Conservation (phyloP, 2,329 filamentous ascomycete genomes). For the Shiraia sp. region DNA sequence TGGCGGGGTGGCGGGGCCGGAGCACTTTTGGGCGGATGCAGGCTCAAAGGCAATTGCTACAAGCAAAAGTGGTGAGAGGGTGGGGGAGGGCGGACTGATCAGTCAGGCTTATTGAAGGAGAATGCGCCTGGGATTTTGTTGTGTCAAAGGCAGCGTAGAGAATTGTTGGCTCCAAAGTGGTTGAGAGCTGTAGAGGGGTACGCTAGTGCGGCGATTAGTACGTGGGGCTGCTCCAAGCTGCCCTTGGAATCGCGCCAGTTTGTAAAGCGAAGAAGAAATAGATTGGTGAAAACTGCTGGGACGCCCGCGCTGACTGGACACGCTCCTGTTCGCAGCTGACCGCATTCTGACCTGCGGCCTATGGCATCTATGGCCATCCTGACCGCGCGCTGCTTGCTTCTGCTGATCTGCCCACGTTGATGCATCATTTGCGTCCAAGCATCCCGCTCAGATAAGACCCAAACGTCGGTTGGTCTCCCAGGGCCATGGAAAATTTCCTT, state of each 20-base stretch:
- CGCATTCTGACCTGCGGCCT: constrained; percentile 6
- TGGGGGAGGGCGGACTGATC: background rate
- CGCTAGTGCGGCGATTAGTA: constrained; percentile 23
- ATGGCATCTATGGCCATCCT: constrained; percentile 10
- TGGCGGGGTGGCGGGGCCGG: constrained; percentile 22
- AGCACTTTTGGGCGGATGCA: constrained; percentile 9
- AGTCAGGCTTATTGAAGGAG: constrained; percentile 5
- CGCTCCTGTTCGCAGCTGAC: constrained; percentile 21
- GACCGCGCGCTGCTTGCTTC: constrained; percentile 24
- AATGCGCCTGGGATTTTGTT: constrained; percentile 28
- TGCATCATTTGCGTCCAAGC: constrained; percentile 21
- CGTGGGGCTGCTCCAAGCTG: constrained; percentile 29
- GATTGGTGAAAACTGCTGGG: constrained; percentile 9
- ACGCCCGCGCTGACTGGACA: constrained; percentile 9
- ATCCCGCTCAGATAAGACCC: constrained; percentile 34
- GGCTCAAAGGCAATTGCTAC: constrained; percentile 14
- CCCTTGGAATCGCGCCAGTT: constrained; percentile 17
- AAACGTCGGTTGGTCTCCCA: constrained; percentile 20
- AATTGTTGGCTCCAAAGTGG: constrained; percentile 20
- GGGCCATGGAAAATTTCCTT: constrained; percentile 29
- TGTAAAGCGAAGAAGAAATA: constrained; percentile 16
- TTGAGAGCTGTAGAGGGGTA: constrained; percentile 30
- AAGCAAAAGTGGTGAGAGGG: constrained; percentile 3
- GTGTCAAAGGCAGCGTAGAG: constrained; percentile 19
- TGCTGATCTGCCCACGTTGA: constrained; percentile 28